Base-by-base conservation (phyloP, 2,329 filamentous ascomycete species). In the Monilinia laxa region DNA sequence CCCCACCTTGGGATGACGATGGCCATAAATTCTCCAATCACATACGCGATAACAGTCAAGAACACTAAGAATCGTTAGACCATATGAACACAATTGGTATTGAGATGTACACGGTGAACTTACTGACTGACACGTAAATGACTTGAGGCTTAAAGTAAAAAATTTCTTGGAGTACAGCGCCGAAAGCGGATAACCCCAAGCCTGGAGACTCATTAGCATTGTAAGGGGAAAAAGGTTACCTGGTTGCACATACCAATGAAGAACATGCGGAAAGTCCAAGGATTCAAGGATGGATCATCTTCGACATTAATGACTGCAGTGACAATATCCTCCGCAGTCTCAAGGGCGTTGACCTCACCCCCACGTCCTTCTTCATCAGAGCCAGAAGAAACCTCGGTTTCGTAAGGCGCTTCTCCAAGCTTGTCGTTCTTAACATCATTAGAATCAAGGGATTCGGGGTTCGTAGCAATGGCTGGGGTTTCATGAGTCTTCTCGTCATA, bases 61-160 rank as follows among this genome's bases (percentile, higher is more conserved):
- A 82, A 82, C 25, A 82, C 65, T 64, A 25, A 7, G 2, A 38
- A 51, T 7, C 1, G 40, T 66, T 18, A 63, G 38, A 49, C 11
- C 14, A 18, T n/a, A 58, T 4, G 28, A 6, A 23, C 31, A n/a
- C 10, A 47, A 18, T 35, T 31, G 31, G 51, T 7, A 6, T 4
- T 9, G 6, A 35, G 35, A 11, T 28, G 10, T 23, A 11, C 42
- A 16, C 31, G n/a, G 40, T 49, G 10, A 57, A 66, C 64, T 62
- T 56, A 66, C 64, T 79, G 20, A 77, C 73, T 1, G 79, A 80
- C 12, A 83, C 78, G 35, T 70, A 77, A 58, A 83, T 78, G 5
- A 75, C 76, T 70, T 82, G 81, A 2, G 81, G 81, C 70, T 82
- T 82, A 76, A 82, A 82, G 62, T 79, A 78, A 70, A 78, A 83